Evolutionary conservation across 768 basidiomycete species (phyloP).

Genomic region (Panaeolus papilionaceus): DNA sequence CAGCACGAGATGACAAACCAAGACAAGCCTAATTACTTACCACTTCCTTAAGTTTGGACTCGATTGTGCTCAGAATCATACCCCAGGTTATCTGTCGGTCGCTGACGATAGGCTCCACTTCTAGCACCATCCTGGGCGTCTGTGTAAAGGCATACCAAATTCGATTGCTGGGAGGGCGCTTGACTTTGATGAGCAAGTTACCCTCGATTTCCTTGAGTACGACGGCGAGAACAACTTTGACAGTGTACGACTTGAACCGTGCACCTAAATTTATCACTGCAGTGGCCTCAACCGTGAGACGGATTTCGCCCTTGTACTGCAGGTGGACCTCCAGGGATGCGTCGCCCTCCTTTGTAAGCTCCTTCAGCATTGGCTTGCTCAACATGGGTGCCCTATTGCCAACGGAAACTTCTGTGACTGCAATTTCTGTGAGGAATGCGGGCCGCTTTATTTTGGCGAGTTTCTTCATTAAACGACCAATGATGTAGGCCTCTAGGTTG

Average conservation of each 20-base stretch:
- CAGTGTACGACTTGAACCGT: slow-evolving; percentile 87
- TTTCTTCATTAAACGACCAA: slow-evolving; percentile 91
- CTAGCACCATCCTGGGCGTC: slow-evolving; percentile 85
- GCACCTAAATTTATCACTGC: slow-evolving; percentile 86
- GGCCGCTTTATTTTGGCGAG: slow-evolving; percentile 91
- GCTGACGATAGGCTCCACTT: slow-evolving; percentile 93
- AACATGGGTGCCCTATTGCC: slow-evolving; percentile 85
- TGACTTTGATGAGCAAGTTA: slow-evolving; percentile 87
- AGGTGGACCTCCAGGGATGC: slow-evolving; percentile 88
- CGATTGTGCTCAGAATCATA: slow-evolving; percentile 90
- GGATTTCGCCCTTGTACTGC: slow-evolving; percentile 84
- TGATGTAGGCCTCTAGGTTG: slow-evolving; percentile 82
- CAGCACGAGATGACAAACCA: not conserved
- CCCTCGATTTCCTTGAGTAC: slow-evolving; percentile 92
- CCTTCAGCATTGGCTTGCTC: slow-evolving; percentile 98
- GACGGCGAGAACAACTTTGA: slow-evolving; percentile 88
- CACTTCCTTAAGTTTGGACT: slow-evolving; percentile 86
- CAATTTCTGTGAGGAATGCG: slow-evolving; percentile 81
- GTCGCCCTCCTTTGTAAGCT: slow-evolving; percentile 93
- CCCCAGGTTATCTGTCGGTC: slow-evolving; percentile 94
- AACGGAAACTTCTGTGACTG: slow-evolving; percentile 88
- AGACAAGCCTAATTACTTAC: slow-evolving; percentile 51
- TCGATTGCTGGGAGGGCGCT: slow-evolving; percentile 93
- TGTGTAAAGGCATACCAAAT: slow-evolving; percentile 97
- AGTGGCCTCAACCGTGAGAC: slow-evolving; percentile 89